Conservation (phyloP, 2,329 filamentous ascomycete genomes). For the Tympanopsis confertula region DNA sequence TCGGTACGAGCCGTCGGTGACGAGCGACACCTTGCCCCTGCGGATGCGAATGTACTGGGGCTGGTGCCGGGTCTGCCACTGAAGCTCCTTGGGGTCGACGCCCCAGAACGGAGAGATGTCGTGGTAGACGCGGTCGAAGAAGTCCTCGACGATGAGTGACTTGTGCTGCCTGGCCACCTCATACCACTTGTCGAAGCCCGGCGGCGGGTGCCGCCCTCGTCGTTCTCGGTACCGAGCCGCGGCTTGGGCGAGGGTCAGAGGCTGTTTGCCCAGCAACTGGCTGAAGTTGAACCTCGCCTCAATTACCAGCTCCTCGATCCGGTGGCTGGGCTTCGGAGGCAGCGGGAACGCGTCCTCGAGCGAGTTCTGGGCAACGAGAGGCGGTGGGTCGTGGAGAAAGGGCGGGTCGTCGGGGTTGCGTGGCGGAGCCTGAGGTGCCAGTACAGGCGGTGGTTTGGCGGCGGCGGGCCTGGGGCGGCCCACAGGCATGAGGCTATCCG, state of each 20-base stretch:
- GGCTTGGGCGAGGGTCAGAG: constrained; percentile 35
- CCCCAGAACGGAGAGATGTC: constrained; percentile 52
- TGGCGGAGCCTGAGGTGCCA: background rate
- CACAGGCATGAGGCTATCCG: background rate
- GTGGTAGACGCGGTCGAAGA: constrained; percentile 53
- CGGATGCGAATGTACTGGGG: constrained; percentile 33
- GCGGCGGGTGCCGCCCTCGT: constrained; percentile 48
- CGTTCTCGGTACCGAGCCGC: constrained; percentile 41
- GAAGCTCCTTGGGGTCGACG: constrained; percentile 27
- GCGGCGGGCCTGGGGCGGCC: no score
- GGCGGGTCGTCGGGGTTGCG: background rate
- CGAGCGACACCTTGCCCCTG: constrained; percentile 24
- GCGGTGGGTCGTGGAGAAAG: background rate
- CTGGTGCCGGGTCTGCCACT: constrained; percentile 26
- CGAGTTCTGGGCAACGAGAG: background rate
- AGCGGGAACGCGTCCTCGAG: background rate
- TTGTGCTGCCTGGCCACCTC: constrained; percentile 36
- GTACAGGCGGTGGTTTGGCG: background rate
- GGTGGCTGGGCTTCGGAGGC: constrained; percentile 18
- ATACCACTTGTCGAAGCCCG: constrained; percentile 52
- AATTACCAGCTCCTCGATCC: constrained; percentile 36
- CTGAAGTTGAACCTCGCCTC: constrained; percentile 31
- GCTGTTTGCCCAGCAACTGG: constrained; percentile 28
- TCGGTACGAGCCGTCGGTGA: constrained; percentile 24
- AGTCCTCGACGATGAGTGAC: constrained; percentile 47